Base-by-base conservation (phyloP, 257 asterid genomes). In the Apocynum venetum region DNA sequence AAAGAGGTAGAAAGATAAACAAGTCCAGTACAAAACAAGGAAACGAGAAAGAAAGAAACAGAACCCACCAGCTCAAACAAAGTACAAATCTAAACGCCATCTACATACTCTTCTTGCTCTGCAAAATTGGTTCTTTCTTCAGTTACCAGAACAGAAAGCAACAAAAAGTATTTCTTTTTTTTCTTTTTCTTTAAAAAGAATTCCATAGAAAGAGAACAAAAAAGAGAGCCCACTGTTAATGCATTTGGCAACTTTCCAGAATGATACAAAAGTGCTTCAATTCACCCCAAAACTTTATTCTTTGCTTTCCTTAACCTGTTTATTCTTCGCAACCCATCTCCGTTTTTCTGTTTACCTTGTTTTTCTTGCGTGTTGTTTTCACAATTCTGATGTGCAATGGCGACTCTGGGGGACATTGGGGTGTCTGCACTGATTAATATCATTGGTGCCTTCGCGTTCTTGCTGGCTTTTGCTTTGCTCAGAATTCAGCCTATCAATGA, bases 401-500 rank as follows among this genome's bases (percentile, higher is more conserved):
- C 97, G 67, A 90, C 88, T 79, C 88, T 93, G 47, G 89, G 81
- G 78, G 98, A 96, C 85, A 96, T 96, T 82, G 99, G 95, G 71
- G 93, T 96, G 68, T 93, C 99, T 46, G 99, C 97, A 13, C 85
- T 87, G 25, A 86, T 93, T 71, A 93, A 96, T 85, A 89, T 92
- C 75, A 70, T 96, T 56, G 71, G 88, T 69, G 90, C 96, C 14
- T 90, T 91, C 74, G 89, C 96, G 6, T 93, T 96, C 90, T 87
- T 96, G 87, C 74, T 93, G 57, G 98, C 98, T 75, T 96, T 96
- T 84, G 99, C 99, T 0, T 36, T 96, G 81, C 89, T 96, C 46
- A 89, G 99, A 76, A 84, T 93, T 82, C 99, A 96, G 88, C 99
- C 99, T 25, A 81, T 96, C 76, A 96, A 96, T 80, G 98, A 96